These are phyloP conservation scores for Filobasidium floriforme DNA, from an alignment of 768 basidiomycete species.

Conservation along the genomic window DNA sequence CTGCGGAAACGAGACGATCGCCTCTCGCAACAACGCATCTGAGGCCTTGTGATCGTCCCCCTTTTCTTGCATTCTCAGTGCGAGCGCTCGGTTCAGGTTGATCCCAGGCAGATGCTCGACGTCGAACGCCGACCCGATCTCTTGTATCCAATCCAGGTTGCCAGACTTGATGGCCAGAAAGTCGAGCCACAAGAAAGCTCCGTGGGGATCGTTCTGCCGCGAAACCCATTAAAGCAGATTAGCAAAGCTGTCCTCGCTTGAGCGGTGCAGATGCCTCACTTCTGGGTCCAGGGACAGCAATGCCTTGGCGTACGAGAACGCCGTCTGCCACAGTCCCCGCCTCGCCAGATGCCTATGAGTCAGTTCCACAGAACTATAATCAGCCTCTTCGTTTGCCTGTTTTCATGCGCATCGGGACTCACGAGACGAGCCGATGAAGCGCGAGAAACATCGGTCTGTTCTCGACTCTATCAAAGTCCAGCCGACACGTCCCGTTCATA, in stretches of 20 bases:
- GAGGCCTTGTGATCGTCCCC: conserved; percentile 55
- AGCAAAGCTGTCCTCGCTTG: not conserved
- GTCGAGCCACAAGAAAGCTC: conserved; percentile 66
- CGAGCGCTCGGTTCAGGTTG: conserved; percentile 50
- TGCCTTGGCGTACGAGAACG: conserved; percentile 85
- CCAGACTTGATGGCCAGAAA: conserved; percentile 73
- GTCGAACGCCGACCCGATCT: conserved; percentile 50
- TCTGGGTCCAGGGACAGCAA: conserved; percentile 72
- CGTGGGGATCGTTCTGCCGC: conserved; percentile 66
- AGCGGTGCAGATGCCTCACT: conserved; percentile 15
- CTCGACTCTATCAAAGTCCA: conserved; percentile 88
- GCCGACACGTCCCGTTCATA: conserved; percentile 68
- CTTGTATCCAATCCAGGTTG: conserved; percentile 65
- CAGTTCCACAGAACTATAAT: not conserved
- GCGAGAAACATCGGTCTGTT: conserved; percentile 89
- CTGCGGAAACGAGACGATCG: conserved; percentile 69
- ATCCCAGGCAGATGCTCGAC: conserved; percentile 61
- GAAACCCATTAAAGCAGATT: not conserved
- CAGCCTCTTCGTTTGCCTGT: conserved; percentile 4
- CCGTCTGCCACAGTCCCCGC: conserved; percentile 79
- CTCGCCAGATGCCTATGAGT: conserved; percentile 69
- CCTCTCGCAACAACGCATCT: conserved; percentile 62
- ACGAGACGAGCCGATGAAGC: conserved; percentile 74
- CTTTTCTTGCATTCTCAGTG: conserved; percentile 54
- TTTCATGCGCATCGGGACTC: conserved; percentile 34